Evolutionary conservation across 1,139 yeast species (phyloP).

Genomic region (Saccharomyces uvarum): DNA sequence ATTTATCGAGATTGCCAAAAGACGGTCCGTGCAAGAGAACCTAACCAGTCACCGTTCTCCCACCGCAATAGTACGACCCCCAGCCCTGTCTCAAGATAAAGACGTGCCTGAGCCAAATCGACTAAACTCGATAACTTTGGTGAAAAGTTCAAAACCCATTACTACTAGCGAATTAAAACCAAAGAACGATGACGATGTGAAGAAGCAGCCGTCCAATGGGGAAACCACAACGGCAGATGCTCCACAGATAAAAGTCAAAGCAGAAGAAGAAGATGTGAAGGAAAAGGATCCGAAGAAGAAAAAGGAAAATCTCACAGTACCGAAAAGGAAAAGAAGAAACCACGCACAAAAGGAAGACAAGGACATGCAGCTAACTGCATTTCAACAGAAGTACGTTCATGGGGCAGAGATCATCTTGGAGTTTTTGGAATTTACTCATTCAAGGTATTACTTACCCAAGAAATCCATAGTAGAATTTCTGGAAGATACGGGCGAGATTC

Average conservation of each 20-base stretch:
- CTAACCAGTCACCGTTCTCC: constrained; percentile 19
- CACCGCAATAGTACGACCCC: constrained; percentile 3
- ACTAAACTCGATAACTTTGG: background rate
- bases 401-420: constrained; percentile 78
- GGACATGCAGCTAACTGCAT: constrained; percentile 48
- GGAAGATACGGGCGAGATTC: constrained; percentile 23
- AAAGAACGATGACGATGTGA: background rate
- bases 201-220: background rate
- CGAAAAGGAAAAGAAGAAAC: constrained; percentile 13
- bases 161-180: background rate
- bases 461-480: constrained; percentile 63
- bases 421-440: constrained; percentile 69
- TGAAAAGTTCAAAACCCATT: constrained; percentile 4
- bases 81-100: constrained; percentile 5
- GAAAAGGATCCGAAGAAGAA: constrained; percentile 3
- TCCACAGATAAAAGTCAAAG: constrained; percentile 2
- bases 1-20: constrained; percentile 68
- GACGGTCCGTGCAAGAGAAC: constrained; percentile 52
- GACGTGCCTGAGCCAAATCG: background rate
- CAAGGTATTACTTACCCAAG: constrained; percentile 67
- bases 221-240: background rate
- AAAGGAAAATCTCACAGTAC: background rate
- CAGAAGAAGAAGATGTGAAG: constrained; percentile 9
- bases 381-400: constrained; percentile 60
- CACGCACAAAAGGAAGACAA: constrained; percentile 35